Base-by-base conservation (phyloP, 768 basidiomycete species). In the Coprinopsis strossmayeri region DNA sequence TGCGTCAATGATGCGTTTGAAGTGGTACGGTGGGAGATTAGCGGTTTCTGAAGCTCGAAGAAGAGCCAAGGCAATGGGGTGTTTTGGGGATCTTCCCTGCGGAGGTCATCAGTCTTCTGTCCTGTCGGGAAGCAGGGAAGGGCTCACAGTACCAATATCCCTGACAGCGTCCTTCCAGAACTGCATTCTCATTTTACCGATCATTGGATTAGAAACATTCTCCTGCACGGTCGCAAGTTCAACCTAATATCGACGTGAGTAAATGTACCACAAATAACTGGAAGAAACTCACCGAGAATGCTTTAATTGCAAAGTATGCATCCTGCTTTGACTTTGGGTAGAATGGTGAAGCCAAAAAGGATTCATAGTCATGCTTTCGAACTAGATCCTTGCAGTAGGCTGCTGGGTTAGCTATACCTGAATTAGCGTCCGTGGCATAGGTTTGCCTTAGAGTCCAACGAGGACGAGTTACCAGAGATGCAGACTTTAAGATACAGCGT, bases 131-230 rank as follows among this genome's bases (percentile, higher is more conserved):
- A 57, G 10, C 53, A 56, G 42, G 54, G 50, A 25, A 43, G 30
- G 27, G 63, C 74, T 61, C 58, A 86, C 90, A 59, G 84, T 76
- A 57, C 69, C 69, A 18, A 90, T 78, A 40, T 67, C 74, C 57
- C 82, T 86, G 23, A 91, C 59, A 11, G 86, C 81, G 59, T 93
- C 88, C 56, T 80, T 77, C 90, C 90, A 93, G 61, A 91, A 92
- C 61, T 91, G 83, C 70, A 90, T 77, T 54, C 87, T 75, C 76
- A 91, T 87, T 61, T 81, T 79, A n/a, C 88, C 90, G 48, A 92
- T 79, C 32, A 76, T 70, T 28, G 77, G 61, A 50, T 84, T 85
- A 15, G 87, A 87, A 12, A 88, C 84, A 32, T 74, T 69, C 52
- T 93, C 91, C 62, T 83, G 86, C 15, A 90, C 66, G 60, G 70